Base-by-base conservation (phyloP, 768 basidiomycete species). In the Leccinum rimulosum region DNA sequence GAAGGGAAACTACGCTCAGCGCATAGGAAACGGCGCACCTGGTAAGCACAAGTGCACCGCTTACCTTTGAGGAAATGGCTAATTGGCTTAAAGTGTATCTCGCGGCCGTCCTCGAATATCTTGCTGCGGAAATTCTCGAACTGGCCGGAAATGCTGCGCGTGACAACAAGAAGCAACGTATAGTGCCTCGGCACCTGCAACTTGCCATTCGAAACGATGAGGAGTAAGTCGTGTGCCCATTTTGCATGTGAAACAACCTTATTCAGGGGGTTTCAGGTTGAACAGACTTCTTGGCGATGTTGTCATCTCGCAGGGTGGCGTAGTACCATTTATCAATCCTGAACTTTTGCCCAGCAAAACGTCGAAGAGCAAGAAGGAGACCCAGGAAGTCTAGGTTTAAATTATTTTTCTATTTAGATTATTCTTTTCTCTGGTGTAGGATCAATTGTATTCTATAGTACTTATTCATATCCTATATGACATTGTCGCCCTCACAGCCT, bases 161-260 rank as follows among this genome's bases (percentile, higher is more conserved):
- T 51, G 81, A 77, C 62, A 82, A 82, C 76, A 82, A 81, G 74
- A 80, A 85, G 68, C 78, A 82, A 33, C 82, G 84, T 77, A 85
- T 86, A 67, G 81, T 84, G 17, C 85, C 84, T 58, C 81, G 85
- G 60, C 84, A 86, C 75, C 70, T 86, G 61, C 84, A 86, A 70
- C 76, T 86, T 68, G 85, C 85, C 64, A 84, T 86, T 70, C 80
- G 85, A 61, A 83, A 84, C 70, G 83, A 84, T 64, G 83, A 84
- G 64, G 83, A 81, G 76, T 79, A 35, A 35, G 63, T 55, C 14
- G 2, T 10, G 4, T 31, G 6, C 17, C 14, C n/a, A 45, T n/a
- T 4, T 28, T 3, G 0, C 0, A 15, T 19, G 47, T 45, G 25
- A 14, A 27, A 17, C 6, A 3, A 12, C 1, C 31, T 57, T n/a